Evolutionary conservation across 2,329 filamentous ascomycete species (phyloP).

Genomic region (Alternaria infectoria): DNA sequence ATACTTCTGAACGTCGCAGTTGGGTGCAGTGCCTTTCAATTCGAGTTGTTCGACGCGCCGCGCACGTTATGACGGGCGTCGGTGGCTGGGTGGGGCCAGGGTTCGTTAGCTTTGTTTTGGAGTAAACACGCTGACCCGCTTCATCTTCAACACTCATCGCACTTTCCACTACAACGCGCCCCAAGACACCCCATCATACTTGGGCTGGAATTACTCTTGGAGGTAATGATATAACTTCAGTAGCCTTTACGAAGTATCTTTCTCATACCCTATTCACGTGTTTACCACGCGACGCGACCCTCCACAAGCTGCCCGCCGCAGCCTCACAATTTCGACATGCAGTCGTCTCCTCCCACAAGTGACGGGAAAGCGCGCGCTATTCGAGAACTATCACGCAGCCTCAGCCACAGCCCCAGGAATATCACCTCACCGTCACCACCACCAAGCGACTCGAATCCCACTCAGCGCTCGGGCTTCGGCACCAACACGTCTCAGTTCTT

Average conservation of each 20-base stretch:
- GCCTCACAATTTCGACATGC: slow-evolving; percentile 36
- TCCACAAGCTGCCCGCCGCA: slow-evolving; percentile 24
- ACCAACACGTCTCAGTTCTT: slow-evolving; percentile 36
- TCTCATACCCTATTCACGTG: slow-evolving; percentile 36
- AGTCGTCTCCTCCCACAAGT: slow-evolving; percentile 46
- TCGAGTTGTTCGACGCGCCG: not conserved
- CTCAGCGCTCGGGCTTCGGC: slow-evolving; percentile 38
- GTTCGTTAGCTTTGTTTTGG: slow-evolving; percentile 25
- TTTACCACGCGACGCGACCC: slow-evolving; percentile 39
- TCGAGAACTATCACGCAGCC: slow-evolving; percentile 45
- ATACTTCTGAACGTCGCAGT: not conserved
- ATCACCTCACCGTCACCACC: slow-evolving; percentile 38
- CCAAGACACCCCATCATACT: slow-evolving; percentile 20
- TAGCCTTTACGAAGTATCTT: slow-evolving; percentile 35
- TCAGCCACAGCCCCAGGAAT: slow-evolving; percentile 42
- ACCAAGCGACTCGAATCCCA: slow-evolving; percentile 47
- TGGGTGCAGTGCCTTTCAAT: not conserved
- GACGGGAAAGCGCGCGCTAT: slow-evolving; percentile 48
- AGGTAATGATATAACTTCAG: slow-evolving; percentile 20
- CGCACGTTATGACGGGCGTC: not conserved
- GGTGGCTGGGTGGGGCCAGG: slow-evolving; percentile 13
- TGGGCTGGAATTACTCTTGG: slow-evolving; percentile 26
- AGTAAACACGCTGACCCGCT: slow-evolving; percentile 27
- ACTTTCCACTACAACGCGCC: slow-evolving; percentile 34
- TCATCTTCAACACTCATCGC: slow-evolving; percentile 35